Conservation (phyloP, 2,329 filamentous ascomycete species). For the Zymoseptoria ardabiliae region DNA sequence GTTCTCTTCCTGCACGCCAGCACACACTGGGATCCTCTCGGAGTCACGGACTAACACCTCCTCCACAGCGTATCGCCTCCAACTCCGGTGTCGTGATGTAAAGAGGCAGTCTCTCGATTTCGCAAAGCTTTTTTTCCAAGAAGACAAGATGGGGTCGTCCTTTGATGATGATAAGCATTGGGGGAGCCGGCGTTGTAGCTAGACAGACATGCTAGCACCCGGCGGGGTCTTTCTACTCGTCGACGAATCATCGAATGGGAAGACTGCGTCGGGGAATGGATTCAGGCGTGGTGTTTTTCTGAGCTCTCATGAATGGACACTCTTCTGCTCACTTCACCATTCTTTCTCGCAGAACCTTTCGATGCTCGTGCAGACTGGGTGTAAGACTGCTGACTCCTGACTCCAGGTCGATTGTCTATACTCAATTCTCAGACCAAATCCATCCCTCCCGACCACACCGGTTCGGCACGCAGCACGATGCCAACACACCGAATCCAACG, state of each 20-base stretch:
- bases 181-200: constrained; percentile 16
- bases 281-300: not conserved
- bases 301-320: not conserved
- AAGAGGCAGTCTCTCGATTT: constrained; percentile 32
- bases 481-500: too few relatives aligned
- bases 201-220: not conserved
- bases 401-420: too few relatives aligned
- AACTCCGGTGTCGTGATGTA: constrained; percentile 99
- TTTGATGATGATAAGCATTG: constrained; percentile 12
- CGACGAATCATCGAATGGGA: not conserved
- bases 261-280: not conserved
- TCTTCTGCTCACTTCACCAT: too few relatives aligned
- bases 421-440: too few relatives aligned
- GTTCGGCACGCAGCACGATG: too few relatives aligned
- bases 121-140: constrained; percentile 3
- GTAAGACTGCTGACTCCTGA: too few relatives aligned
- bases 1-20: constrained; percentile 31
- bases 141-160: constrained; percentile 7
- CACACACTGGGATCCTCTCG: not conserved
- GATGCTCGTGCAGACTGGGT: too few relatives aligned
- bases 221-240: not conserved
- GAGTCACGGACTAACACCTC: not conserved
- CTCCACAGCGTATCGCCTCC: constrained; percentile 83
- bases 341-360: too few relatives aligned
- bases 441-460: too few relatives aligned